Evolutionary conservation across 371 early-diverging fungal genomes (phyloP).

Genomic region (Sporodiniella umbellata): DNA sequence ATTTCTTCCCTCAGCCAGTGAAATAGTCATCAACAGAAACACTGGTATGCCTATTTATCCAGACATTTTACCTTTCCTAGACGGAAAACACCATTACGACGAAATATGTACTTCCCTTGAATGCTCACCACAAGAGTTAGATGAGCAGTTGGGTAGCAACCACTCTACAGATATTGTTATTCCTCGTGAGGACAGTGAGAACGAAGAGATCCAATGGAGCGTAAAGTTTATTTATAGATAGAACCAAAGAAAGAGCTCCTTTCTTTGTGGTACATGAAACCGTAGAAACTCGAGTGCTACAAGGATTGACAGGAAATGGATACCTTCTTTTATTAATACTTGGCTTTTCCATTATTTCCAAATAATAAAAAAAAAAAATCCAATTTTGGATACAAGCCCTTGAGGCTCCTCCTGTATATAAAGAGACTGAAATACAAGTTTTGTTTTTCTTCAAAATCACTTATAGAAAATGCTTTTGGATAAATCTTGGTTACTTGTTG

Average conservation of each 20-base stretch:
- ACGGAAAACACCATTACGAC: constrained; percentile 74
- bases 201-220: constrained; percentile 14
- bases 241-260: background rate
- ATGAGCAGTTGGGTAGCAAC: constrained; percentile 41
- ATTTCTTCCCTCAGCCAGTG: constrained; percentile 12
- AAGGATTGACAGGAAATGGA: constrained; percentile 17
- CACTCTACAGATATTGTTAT: constrained; percentile 2
- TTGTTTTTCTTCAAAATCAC: background rate
- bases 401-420: constrained; percentile 1
- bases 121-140: constrained; percentile 55
- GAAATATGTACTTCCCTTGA: constrained; percentile 67
- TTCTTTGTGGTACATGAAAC: background rate
- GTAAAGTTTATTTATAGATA: constrained; percentile 25
- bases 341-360: constrained; percentile 20
- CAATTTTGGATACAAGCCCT: constrained; percentile 2
- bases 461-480: constrained; percentile 13
- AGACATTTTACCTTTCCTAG: constrained; percentile 49
- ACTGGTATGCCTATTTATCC: constrained; percentile 37
- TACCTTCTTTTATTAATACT: background rate
- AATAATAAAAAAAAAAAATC: constrained; percentile 1
- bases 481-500: constrained; percentile 9
- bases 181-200: constrained; percentile 4
- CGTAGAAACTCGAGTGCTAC: background rate
- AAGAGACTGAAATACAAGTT: background rate
- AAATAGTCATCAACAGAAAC: constrained; percentile 28